Conservation (phyloP, 345 rosid species). For the Linum lewisii region DNA sequence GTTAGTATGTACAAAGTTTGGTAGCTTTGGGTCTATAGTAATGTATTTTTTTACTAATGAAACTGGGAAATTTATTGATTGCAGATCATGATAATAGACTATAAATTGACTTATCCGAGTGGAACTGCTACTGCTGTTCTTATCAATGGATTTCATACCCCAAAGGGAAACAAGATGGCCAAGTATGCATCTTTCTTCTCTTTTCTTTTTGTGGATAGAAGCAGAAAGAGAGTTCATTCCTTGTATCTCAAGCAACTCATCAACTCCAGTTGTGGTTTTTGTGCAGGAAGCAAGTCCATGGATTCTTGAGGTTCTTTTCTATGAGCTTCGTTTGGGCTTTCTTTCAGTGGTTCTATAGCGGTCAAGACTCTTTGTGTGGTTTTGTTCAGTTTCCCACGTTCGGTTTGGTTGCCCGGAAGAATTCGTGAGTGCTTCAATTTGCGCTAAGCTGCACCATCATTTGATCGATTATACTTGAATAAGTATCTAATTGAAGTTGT, state of each 20-base stretch:
- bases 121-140: conserved; percentile 92
- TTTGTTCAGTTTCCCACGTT: conserved; percentile 74
- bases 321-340: conserved; percentile 74
- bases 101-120: conserved; percentile 71
- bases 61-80: conserved; percentile 9
- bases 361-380: conserved; percentile 52
- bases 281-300: conserved; percentile 71
- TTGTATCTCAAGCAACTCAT: conserved; percentile 1
- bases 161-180: conserved; percentile 59
- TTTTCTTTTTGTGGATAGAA: background rate
- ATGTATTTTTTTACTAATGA: conserved; percentile 1
- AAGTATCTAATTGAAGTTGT: conserved; percentile 5
- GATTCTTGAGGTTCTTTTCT: conserved; percentile 55
- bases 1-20: background rate
- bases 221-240: background rate
- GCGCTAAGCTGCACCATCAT: background rate
- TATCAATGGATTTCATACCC: conserved; percentile 80
- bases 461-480: conserved; percentile 9
- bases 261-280: background rate
- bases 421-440: conserved; percentile 59
- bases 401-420: conserved; percentile 71
- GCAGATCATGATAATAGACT: conserved; percentile 88
- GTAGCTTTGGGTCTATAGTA: background rate
- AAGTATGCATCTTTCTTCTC: conserved; percentile 36
- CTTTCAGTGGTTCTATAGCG: conserved; percentile 80